Evolutionary conservation across 345 rosid species (phyloP).

Genomic region (Populus davidiana): DNA sequence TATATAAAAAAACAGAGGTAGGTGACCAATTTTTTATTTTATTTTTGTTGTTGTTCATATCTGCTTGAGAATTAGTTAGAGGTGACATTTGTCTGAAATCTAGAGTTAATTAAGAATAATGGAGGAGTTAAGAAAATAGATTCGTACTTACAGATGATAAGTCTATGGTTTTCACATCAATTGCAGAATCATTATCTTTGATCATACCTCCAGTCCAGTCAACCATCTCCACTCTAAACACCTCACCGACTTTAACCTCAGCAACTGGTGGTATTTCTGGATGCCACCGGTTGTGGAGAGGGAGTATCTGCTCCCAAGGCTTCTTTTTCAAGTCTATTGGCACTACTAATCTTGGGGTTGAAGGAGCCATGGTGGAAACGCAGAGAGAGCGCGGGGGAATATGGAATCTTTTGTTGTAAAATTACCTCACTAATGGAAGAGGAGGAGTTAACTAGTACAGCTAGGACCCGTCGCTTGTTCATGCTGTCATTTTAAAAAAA

Average conservation of each 20-base stretch:
- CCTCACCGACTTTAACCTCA: slow-evolving; percentile 45
- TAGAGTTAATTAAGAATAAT: too few species aligned
- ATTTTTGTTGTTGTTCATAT: too few species aligned
- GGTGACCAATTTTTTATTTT: too few species aligned
- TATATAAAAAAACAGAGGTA: neutral
- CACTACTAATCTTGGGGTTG: slow-evolving; percentile 50
- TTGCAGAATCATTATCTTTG: slow-evolving; percentile 58
- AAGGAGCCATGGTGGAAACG: slow-evolving; percentile 47
- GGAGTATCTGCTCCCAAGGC: slow-evolving; percentile 60
- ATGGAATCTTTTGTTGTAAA: neutral
- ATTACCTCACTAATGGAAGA: neutral
- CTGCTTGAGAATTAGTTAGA: neutral
- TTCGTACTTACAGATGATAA: slow-evolving; percentile 50
- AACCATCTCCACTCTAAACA: slow-evolving; percentile 63
- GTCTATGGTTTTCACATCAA: slow-evolving; percentile 48
- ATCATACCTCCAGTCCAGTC: slow-evolving; percentile 66
- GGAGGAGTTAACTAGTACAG: slow-evolving; percentile 5
- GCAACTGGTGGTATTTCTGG: slow-evolving; percentile 59
- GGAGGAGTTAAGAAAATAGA: neutral
- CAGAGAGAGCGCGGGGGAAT: neutral
- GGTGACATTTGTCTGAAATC: neutral
- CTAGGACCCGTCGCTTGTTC: too few species aligned
- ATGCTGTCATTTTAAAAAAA: too few species aligned
- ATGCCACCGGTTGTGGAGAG: slow-evolving; percentile 83
- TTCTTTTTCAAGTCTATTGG: slow-evolving; percentile 63